Evolutionary conservation across 805 yeast genomes (phyloP).

Genomic region (Naumovozyma baii): DNA sequence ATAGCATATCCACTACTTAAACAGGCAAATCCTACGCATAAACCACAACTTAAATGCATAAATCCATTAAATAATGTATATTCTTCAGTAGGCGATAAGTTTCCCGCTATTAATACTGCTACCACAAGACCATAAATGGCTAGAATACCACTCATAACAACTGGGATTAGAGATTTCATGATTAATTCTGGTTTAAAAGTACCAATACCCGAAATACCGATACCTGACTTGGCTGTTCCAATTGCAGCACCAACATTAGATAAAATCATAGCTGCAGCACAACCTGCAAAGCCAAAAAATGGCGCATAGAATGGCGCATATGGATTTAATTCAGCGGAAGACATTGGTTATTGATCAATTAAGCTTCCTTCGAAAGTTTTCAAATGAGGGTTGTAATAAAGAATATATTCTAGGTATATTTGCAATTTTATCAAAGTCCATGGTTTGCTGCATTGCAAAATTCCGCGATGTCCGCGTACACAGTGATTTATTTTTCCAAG

Average conservation of each 20-base stretch:
- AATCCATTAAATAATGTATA: slow-evolving; percentile 92
- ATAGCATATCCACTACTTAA: slow-evolving; percentile 94
- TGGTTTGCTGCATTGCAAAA: neutral
- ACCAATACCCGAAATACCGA: slow-evolving; percentile 97
- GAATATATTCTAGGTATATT: neutral
- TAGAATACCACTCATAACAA: slow-evolving; percentile 94
- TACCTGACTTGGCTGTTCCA: slow-evolving; percentile 96
- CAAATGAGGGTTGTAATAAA: neutral
- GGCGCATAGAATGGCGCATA: slow-evolving; percentile 91
- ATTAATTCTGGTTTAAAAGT: slow-evolving; percentile 93
- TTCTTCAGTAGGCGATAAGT: slow-evolving; percentile 63
- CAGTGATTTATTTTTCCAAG: neutral
- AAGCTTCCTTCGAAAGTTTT: too few species aligned
- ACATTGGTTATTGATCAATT: too few species aligned
- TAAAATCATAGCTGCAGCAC: slow-evolving; percentile 84
- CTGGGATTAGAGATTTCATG: slow-evolving; percentile 93
- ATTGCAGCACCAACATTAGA: slow-evolving; percentile 97
- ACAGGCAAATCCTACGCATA: slow-evolving; percentile 93
- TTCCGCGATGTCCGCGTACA: neutral
- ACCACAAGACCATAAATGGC: slow-evolving; percentile 97
- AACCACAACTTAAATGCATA: slow-evolving; percentile 94
- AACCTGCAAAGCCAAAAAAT: slow-evolving; percentile 95
- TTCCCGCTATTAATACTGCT: slow-evolving; percentile 89
- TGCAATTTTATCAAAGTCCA: neutral
- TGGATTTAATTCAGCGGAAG: slow-evolving; percentile 33